phyloP scores from a whole-genome alignment of 441 rosid genomes.

The Populus tomentosa region DNA sequence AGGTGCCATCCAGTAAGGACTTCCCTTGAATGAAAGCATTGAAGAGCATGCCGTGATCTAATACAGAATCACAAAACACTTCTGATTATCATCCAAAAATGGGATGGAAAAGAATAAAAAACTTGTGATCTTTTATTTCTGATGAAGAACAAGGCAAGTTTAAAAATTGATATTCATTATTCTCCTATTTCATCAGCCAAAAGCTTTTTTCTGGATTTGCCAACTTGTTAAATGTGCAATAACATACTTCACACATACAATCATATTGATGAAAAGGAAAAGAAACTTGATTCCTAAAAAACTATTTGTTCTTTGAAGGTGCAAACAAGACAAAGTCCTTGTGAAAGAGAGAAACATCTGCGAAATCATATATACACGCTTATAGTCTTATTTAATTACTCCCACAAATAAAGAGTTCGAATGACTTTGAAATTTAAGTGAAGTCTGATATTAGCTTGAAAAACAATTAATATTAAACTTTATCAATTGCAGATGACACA shows the following conservation, averaged over 20 bases:
- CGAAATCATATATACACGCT: not conserved
- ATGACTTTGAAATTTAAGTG: not conserved
- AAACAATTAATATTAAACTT: constrained; percentile 4
- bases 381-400: not conserved
- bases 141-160: not conserved
- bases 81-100: constrained; percentile 1
- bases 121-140: not conserved
- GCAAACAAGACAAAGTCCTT: not conserved
- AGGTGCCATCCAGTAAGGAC: no score
- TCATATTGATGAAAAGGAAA: not conserved
- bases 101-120: not conserved
- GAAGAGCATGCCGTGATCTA: constrained; percentile 70
- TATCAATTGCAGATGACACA: constrained; percentile 12
- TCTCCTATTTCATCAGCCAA: not conserved
- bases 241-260: no score
- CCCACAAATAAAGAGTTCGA: not conserved
- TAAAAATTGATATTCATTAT: not conserved
- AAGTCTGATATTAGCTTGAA: not conserved
- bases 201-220: no score
- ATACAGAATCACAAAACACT: constrained; percentile 20
- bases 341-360: not conserved
- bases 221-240: no score
- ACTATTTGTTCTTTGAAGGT: not conserved
- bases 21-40: constrained; percentile 97
- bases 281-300: not conserved